Percentiles rank a stretch among this genome's conserved stretches.
phyloP scores from a whole-genome alignment of 352 stramenopile genomes.

The Globisporangium paroecandrum region DNA sequence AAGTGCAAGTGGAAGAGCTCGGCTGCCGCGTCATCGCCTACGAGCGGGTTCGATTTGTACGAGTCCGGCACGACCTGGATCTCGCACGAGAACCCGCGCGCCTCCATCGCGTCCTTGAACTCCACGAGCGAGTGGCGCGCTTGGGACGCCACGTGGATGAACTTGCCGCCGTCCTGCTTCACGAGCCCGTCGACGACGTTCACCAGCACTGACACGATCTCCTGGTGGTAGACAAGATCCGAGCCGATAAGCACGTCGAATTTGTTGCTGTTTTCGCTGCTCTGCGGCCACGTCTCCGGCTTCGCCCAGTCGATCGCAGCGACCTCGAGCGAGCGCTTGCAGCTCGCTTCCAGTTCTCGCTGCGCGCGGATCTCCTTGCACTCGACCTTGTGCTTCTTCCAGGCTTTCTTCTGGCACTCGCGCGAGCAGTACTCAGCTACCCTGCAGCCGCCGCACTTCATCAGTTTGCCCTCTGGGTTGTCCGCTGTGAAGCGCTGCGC shows the following conservation, averaged over 20 bases:
- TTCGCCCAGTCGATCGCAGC: slow-evolving; percentile 80
- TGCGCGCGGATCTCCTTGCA: slow-evolving; percentile 68
- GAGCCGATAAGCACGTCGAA: slow-evolving; percentile 82
- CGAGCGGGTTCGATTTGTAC: slow-evolving; percentile 85
- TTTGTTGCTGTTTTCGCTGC: slow-evolving; percentile 22
- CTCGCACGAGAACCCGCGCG: slow-evolving; percentile 56
- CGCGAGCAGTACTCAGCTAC: slow-evolving; percentile 80
- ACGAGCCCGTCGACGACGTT: slow-evolving; percentile 76
- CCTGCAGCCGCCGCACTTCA: slow-evolving; percentile 76
- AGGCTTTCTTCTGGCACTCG: slow-evolving; percentile 84
- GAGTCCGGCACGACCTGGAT: slow-evolving; percentile 69
- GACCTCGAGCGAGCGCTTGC: slow-evolving; percentile 42
- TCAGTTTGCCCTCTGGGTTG: slow-evolving; percentile 85
- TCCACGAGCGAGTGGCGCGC: slow-evolving; percentile 75
- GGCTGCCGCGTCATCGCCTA: slow-evolving; percentile 53
- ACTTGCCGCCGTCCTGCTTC: slow-evolving; percentile 38
- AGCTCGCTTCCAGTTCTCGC: slow-evolving; percentile 21
- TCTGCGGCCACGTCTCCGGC: slow-evolving; percentile 58
- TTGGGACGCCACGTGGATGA: slow-evolving; percentile 80
- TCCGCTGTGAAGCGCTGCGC: slow-evolving; percentile 76
- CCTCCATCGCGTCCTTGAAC: slow-evolving; percentile 78
- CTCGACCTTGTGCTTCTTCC: slow-evolving; percentile 80
- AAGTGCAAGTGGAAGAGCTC: slow-evolving; percentile 86
- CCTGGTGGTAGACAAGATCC: slow-evolving; percentile 84
- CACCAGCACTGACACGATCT: slow-evolving; percentile 77